phyloP scores from a whole-genome alignment of 2,329 filamentous ascomycete genomes.

The Mycosphaerella arachidis region DNA sequence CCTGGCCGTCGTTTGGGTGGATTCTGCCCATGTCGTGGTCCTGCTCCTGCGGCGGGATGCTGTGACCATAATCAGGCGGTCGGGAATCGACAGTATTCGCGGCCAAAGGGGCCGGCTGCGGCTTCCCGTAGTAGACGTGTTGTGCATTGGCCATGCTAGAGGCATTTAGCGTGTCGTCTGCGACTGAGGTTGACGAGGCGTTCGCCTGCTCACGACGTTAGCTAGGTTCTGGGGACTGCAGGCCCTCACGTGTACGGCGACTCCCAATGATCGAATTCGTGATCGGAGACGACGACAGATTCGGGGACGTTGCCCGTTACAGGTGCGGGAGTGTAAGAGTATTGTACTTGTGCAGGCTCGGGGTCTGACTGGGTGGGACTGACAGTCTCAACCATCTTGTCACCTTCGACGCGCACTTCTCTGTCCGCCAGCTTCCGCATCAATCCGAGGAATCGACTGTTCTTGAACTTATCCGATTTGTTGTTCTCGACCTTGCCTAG shows the following conservation, averaged over 20 bases:
- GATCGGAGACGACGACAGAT: constrained; percentile 22
- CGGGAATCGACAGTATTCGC: constrained; percentile 21
- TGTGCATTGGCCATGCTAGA: constrained; percentile 19
- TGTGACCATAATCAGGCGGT: constrained; percentile 20
- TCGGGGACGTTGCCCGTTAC: constrained; percentile 14
- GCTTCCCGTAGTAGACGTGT: constrained; percentile 24
- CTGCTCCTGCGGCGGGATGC: constrained; percentile 24
- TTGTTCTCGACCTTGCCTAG: constrained; percentile 66
- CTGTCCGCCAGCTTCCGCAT: constrained; percentile 71
- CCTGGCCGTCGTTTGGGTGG: constrained; percentile 30
- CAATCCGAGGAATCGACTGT: constrained; percentile 69
- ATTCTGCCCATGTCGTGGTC: constrained; percentile 27
- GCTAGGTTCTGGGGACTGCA: constrained; percentile 13
- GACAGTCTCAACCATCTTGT: constrained; percentile 57
- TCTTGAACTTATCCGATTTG: constrained; percentile 67
- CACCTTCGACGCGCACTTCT: constrained; percentile 68
- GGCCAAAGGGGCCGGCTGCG: constrained; percentile 21
- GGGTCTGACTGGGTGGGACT: constrained; percentile 27
- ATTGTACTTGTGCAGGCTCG: constrained; percentile 15
- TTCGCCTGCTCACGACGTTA: constrained; percentile 28
- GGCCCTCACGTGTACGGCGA: constrained; percentile 24
- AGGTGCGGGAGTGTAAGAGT: constrained; percentile 11
- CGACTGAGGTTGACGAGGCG: constrained; percentile 22
- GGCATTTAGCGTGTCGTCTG: constrained; percentile 26
- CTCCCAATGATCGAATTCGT: constrained; percentile 34